These are phyloP conservation scores for Eucalyptus tenuipes DNA, from an alignment of 345 rosid genomes.

Conservation along the genomic window DNA sequence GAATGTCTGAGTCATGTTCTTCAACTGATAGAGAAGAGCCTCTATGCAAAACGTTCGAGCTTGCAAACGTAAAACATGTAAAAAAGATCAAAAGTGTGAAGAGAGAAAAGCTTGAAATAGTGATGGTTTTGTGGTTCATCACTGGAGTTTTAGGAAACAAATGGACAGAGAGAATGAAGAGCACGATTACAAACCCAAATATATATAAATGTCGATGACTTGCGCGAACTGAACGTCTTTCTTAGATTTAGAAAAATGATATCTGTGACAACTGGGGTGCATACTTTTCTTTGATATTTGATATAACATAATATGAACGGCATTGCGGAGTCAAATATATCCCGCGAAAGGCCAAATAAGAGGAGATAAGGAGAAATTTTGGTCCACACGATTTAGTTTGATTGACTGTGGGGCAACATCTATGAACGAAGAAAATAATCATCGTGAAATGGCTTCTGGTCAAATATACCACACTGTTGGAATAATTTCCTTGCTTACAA, in stretches of 20 bases:
- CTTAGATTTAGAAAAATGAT: background rate
- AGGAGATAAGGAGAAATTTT: background rate
- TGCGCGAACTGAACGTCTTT: background rate
- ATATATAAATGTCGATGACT: background rate
- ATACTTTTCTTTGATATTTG: background rate
- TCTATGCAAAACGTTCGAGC: background rate
- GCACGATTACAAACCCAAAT: background rate
- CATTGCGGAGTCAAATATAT: background rate
- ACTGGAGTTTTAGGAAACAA: background rate
- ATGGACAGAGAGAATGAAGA: background rate
- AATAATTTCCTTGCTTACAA: background rate
- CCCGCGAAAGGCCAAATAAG: background rate
- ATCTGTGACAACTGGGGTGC: background rate
- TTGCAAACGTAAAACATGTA: background rate
- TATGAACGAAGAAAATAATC: background rate
- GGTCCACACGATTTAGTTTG: background rate
- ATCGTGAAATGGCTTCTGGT: background rate
- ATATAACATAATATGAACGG: background rate
- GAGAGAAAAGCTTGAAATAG: background rate
- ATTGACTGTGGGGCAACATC: background rate
- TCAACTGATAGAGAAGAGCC: slow-evolving; percentile 18
- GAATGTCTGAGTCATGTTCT: background rate
- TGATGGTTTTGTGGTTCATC: background rate
- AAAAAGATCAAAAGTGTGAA: background rate
- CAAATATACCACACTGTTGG: background rate